These are phyloP conservation scores for Trichoderma sp. DNA, from an alignment of 2,329 filamentous ascomycete species.

Conservation along the genomic window DNA sequence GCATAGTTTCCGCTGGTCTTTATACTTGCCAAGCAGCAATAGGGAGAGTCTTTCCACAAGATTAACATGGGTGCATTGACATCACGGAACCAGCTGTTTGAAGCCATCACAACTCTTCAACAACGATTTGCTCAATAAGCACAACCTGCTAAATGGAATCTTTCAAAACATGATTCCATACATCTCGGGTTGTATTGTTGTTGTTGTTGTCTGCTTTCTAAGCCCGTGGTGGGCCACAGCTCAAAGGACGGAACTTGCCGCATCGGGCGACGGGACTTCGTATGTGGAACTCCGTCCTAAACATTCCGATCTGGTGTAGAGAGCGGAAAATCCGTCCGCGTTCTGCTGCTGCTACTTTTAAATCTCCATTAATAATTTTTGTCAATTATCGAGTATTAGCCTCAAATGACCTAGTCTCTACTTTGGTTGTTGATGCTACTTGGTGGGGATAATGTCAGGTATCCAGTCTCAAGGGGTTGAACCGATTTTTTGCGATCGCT, in stretches of 20 bases:
- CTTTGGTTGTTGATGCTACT: background rate
- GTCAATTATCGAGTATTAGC: background rate
- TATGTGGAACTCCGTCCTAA: background rate
- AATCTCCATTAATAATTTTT: background rate
- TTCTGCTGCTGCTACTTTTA: background rate
- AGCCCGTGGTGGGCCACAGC: background rate
- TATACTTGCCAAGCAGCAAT: background rate
- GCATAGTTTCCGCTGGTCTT: background rate
- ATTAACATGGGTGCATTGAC: background rate
- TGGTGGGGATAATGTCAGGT: background rate
- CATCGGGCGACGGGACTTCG: background rate
- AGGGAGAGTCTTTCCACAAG: background rate
- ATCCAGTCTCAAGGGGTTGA: background rate
- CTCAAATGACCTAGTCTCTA: background rate
- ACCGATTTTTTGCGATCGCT: too few relatives aligned
- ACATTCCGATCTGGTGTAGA: background rate
- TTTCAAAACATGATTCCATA: background rate
- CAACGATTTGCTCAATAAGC: background rate
- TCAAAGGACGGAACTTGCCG: background rate
- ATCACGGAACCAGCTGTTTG: background rate
- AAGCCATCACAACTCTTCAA: background rate
- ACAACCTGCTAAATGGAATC: background rate
- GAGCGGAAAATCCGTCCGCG: background rate
- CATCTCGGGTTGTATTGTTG: background rate
- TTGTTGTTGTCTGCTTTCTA: background rate